Base-by-base conservation (phyloP, 1,284 basidiomycete genomes). In the Ceratobasidium sp. region DNA sequence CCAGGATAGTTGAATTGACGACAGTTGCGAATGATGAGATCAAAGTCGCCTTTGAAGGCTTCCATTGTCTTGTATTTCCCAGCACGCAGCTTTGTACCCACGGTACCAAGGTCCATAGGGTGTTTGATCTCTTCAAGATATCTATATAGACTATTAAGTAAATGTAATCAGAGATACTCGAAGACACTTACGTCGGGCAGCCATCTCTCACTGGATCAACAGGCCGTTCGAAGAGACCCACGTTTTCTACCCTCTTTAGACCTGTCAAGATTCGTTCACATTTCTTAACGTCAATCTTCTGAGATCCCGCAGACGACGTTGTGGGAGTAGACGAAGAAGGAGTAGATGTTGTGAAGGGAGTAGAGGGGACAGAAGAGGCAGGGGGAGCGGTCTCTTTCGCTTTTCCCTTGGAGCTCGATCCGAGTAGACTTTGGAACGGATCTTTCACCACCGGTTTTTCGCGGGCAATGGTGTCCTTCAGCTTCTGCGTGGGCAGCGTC, bases 81-180 rank as follows among this genome's bases (percentile, higher is more conserved):
- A 75, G 88, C 84, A 54, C 89, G 88, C 71, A 98, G 86, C 83
- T 95, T 96, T 67, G 87, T 87, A 48, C 85, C 84, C 83, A 99
- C 95, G 12, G 97, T 98, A 12, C 91, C 91, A 76, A 99, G 92
- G 85, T 99, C 97, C 96, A 99, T 99, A 6, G 98, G 98, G 80
- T 93, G 86, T 80, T 91, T 87, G 83, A 99, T 98, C 86, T 99
- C 98, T 12, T 98, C 91, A 78, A 94, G 91, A 84, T 99, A 99
- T 20, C 95, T 97, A 81, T 38, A 80, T 46, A 54, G 65, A 79
- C 28, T 70, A 77, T 77, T 61, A 15, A 70, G 42, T 80, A 26
- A 17, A 4, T 38, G 15, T 3, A 48, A 12, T n/a, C 17, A 3
- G 20, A 46, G 67, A 50, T 20, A 3, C 1, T 3, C 20, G 13